A percentile compares a stretch with the other conserved stretches of the same genome.
These are phyloP conservation scores for Hypoxylon sp. DNA, from an alignment of 2,329 filamentous ascomycete genomes.

Conservation along the genomic window DNA sequence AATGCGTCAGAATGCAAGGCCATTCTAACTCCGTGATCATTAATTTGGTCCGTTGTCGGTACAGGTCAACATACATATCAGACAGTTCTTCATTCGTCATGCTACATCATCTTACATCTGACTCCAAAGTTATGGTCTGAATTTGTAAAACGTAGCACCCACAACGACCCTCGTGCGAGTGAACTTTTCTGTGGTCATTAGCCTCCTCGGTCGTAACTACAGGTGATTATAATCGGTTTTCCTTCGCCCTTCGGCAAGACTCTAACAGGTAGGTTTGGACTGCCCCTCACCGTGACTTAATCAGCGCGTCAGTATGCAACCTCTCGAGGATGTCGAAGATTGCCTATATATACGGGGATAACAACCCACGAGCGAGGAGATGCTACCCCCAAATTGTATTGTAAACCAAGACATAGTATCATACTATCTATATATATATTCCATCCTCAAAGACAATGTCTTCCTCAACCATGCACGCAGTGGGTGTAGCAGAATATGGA, in stretches of 20 bases:
- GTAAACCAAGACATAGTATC: slow-evolving; percentile 12
- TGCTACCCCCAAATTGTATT: not conserved
- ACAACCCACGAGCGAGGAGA: not conserved
- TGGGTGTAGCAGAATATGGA: slow-evolving; percentile 47
- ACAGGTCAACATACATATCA: slow-evolving; percentile 9
- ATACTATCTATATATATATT: slow-evolving; percentile 20
- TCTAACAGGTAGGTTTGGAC: slow-evolving; percentile 3
- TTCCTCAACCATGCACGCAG: slow-evolving; percentile 45
- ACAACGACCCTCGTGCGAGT: not conserved
- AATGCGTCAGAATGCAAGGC: not conserved
- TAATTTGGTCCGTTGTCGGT: slow-evolving; percentile 8
- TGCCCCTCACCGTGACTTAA: slow-evolving; percentile 40
- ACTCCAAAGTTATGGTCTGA: not conserved
- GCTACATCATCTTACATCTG: slow-evolving; percentile 11
- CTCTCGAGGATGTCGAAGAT: slow-evolving; percentile 3
- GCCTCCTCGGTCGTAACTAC: slow-evolving; percentile 20
- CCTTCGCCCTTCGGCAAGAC: slow-evolving; percentile 34
- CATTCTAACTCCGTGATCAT: slow-evolving; percentile 20
- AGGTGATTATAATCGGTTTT: slow-evolving; percentile 18
- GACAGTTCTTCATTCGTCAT: slow-evolving; percentile 24
- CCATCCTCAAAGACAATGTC: slow-evolving; percentile 27
- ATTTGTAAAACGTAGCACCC: slow-evolving; percentile 32
- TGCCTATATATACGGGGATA: slow-evolving; percentile 33
- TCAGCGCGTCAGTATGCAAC: slow-evolving; percentile 29
- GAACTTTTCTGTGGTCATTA: slow-evolving; percentile 17